Percentiles rank a stretch among this genome's conserved stretches.
Evolutionary conservation across 352 stramenopile genomes (phyloP).

Genomic region (Plasmopara viticola): DNA sequence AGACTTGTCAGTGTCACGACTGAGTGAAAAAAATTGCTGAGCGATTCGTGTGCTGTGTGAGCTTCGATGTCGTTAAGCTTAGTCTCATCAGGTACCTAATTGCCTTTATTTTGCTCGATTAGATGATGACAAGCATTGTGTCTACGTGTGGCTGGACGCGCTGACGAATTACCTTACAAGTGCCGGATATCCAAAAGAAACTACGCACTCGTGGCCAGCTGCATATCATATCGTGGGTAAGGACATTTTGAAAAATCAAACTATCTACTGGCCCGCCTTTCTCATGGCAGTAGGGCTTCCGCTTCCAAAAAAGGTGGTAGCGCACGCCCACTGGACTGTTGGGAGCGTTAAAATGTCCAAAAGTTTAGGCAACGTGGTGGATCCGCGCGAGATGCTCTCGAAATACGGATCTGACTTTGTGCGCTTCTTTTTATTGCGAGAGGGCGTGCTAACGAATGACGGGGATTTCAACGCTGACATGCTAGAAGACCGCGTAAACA

Average conservation of each 20-base stretch:
- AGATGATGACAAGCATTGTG: conserved; percentile 87
- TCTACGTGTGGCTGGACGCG: conserved; percentile 99
- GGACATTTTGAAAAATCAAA: conserved; percentile 99
- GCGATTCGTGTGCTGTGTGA: conserved; percentile 91
- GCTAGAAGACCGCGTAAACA: conserved; percentile 95
- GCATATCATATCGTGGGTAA: conserved; percentile 96
- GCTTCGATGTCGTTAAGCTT: neutral
- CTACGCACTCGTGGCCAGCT: conserved; percentile 48
- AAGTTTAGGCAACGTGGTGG: conserved; percentile 97
- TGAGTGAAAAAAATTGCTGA: conserved; percentile 94
- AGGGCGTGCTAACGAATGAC: conserved; percentile 93
- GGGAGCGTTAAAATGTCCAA: conserved; percentile 99
- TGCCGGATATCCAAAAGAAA: conserved; percentile 83
- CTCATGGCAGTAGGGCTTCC: conserved; percentile 91
- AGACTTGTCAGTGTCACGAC: conserved; percentile 96
- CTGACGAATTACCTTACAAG: conserved; percentile 98
- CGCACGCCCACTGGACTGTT: conserved; percentile 98
- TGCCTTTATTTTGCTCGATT: neutral
- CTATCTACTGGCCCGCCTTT: conserved; percentile 98
- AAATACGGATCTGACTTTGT: conserved; percentile 93
- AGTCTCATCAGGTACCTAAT: conserved; percentile 4
- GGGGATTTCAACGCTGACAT: conserved; percentile 81
- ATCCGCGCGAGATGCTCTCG: conserved; percentile 89
- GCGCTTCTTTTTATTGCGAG: conserved; percentile 88
- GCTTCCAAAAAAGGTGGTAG: conserved; percentile 92